Evolutionary conservation across 164 flowering plant genomes (phyloP).

Genomic region (Litsea cubeba): DNA sequence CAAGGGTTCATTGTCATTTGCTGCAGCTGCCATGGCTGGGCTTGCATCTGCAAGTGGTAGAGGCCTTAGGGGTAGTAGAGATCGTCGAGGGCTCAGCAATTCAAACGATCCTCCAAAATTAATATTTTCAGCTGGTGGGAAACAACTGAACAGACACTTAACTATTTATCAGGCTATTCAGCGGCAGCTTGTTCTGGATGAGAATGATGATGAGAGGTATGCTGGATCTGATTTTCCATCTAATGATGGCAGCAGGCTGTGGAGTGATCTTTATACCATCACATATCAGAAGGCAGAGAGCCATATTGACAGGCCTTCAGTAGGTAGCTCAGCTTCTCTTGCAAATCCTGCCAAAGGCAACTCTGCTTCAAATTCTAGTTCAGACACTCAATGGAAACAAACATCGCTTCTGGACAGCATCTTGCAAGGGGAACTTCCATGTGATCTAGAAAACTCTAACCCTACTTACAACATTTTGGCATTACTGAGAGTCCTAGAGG

Average conservation of each 20-base stretch:
- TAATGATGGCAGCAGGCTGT: slow-evolving; percentile 82
- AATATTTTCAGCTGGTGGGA: slow-evolving; percentile 77
- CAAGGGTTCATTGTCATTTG: slow-evolving; percentile 91
- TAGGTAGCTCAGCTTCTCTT: slow-evolving; percentile 32
- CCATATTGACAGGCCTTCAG: slow-evolving; percentile 48
- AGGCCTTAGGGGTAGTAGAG: slow-evolving; percentile 76
- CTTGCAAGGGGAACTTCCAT: slow-evolving; percentile 86
- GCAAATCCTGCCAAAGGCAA: slow-evolving; percentile 56
- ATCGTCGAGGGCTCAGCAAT: slow-evolving; percentile 65
- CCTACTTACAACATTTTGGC: slow-evolving; percentile 83
- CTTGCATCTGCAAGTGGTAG: slow-evolving; percentile 75
- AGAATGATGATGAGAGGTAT: slow-evolving; percentile 77
- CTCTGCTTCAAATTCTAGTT: slow-evolving; percentile 39
- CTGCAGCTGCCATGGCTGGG: slow-evolving; percentile 99
- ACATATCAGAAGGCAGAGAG: slow-evolving; percentile 79
- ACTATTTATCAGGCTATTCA: slow-evolving; percentile 95
- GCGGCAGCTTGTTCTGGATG: slow-evolving; percentile 83
- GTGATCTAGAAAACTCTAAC: slow-evolving; percentile 86
- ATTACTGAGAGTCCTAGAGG: slow-evolving; percentile 79
- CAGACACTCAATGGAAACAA: slow-evolving; percentile 43
- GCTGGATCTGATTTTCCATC: slow-evolving; percentile 60
- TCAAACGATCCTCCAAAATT: slow-evolving; percentile 75
- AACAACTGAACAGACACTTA: slow-evolving; percentile 78
- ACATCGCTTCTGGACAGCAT: slow-evolving; percentile 82
- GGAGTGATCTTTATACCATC: slow-evolving; percentile 85